Conservation (phyloP, 768 basidiomycete genomes). For the Tulasnella sp. region DNA sequence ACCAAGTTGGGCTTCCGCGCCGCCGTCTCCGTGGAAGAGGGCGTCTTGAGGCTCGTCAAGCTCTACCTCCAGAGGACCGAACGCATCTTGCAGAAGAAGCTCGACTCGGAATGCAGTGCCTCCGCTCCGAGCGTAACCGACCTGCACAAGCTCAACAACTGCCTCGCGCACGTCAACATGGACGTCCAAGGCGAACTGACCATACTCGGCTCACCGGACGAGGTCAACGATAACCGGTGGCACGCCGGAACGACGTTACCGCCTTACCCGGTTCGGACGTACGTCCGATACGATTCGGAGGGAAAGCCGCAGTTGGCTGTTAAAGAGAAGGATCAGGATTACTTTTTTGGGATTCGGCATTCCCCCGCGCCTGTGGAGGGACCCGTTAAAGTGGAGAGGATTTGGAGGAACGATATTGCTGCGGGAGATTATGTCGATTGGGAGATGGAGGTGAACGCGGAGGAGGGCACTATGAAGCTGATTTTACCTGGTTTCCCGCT, state of each 20-base stretch:
- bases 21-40: constrained; percentile 31
- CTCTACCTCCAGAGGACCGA: constrained; percentile 8
- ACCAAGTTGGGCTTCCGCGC: constrained; percentile 33
- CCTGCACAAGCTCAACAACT: constrained; percentile 34
- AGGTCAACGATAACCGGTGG: not conserved
- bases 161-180: constrained; percentile 35
- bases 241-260: not conserved
- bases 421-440: constrained; percentile 31
- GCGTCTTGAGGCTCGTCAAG: constrained; percentile 31
- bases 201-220: constrained; percentile 26
- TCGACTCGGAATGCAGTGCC: not conserved
- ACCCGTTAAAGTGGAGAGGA: not conserved
- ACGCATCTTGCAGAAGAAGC: not conserved
- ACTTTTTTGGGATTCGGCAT: not conserved
- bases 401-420: not conserved
- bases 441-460: constrained; percentile 33
- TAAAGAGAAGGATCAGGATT: not conserved
- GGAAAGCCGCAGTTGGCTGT: not conserved
- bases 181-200: constrained; percentile 34
- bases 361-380: not conserved
- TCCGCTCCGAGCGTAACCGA: not conserved
- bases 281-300: not conserved
- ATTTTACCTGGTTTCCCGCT: constrained; percentile 31
- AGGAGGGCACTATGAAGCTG: constrained; percentile 30
- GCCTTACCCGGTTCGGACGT: not conserved